Percentiles rank a stretch among this genome's conserved stretches.
Evolutionary conservation across 441 rosid genomes (phyloP).

Genomic region (Isatis lusitanica): DNA sequence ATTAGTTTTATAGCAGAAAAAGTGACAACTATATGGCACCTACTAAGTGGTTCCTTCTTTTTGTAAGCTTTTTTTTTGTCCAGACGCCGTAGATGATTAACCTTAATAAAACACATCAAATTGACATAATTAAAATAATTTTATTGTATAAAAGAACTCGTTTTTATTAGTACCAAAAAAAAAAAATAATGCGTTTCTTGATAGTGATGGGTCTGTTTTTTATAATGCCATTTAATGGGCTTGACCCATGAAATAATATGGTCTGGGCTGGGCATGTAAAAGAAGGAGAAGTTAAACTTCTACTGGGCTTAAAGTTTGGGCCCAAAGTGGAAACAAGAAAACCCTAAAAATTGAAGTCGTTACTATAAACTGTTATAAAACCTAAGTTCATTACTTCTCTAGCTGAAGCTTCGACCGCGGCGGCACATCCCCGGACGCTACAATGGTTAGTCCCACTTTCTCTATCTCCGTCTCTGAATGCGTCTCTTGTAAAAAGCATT

Average conservation of each 20-base stretch:
- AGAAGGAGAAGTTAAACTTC: background rate
- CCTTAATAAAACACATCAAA: too few relatives aligned
- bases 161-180: too few relatives aligned
- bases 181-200: too few relatives aligned
- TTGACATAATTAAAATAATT: too few relatives aligned
- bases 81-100: too few relatives aligned
- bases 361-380: background rate
- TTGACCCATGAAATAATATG: background rate
- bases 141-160: too few relatives aligned
- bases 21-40: too few relatives aligned
- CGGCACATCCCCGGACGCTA: constrained; percentile 18
- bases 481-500: background rate
- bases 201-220: background rate
- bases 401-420: constrained; percentile 21
- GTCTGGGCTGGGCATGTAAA: background rate
- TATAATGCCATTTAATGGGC: background rate
- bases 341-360: constrained; percentile 13
- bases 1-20: too few relatives aligned
- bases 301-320: constrained; percentile 7
- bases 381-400: background rate
- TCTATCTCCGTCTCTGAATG: background rate
- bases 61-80: too few relatives aligned
- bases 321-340: background rate
- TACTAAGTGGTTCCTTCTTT: too few relatives aligned
- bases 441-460: constrained; percentile 9